phyloP scores from a whole-genome alignment of 2,329 filamentous ascomycete species.

The Grosmannia serpens region DNA sequence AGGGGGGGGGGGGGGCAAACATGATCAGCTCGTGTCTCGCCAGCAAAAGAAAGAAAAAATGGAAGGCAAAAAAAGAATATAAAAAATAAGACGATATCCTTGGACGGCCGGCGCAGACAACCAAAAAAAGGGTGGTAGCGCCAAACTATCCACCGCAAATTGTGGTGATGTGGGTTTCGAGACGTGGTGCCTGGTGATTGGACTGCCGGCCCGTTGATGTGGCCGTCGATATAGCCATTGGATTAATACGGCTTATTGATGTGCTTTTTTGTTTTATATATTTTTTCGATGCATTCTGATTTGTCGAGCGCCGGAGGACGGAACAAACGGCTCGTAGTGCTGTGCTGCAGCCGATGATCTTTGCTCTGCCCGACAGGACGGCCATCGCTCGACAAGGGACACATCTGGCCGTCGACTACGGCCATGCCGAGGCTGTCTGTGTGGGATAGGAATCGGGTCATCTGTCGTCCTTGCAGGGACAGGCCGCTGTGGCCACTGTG shows the following conservation, averaged over 20 bases:
- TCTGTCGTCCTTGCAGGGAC: too few species aligned
- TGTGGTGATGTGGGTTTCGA: constrained; percentile 7
- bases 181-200: constrained; percentile 13
- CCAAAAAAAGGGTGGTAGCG: background rate
- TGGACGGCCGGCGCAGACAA: background rate
- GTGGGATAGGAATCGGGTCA: too few species aligned
- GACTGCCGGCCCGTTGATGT: background rate
- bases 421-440: too few species aligned
- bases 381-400: too few species aligned
- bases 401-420: too few species aligned
- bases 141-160: background rate
- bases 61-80: background rate
- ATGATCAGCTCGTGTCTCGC: background rate
- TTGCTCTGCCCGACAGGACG: background rate
- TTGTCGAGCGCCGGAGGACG: background rate
- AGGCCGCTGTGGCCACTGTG: too few species aligned
- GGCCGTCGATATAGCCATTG: background rate
- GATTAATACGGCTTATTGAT: background rate
- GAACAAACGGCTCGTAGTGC: too few species aligned
- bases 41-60: background rate
- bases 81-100: background rate
- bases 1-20: background rate
- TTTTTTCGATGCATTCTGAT: background rate
- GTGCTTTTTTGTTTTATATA: background rate
- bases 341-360: background rate